These are phyloP conservation scores for Candida rishiriensis DNA, from an alignment of 805 yeast genomes.

Conservation along the genomic window DNA sequence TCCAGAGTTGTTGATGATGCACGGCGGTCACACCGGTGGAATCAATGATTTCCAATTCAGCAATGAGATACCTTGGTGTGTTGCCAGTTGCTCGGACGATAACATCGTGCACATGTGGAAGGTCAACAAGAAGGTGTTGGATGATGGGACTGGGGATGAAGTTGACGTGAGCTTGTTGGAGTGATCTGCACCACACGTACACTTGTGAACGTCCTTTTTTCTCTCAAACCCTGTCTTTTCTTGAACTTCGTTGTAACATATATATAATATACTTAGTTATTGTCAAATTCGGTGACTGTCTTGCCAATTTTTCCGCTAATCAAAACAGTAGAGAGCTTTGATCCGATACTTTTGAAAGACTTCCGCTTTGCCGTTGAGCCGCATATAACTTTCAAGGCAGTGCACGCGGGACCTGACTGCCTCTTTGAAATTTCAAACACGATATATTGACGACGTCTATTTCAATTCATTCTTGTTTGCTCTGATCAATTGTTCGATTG, in stretches of 20 bases:
- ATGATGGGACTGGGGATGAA: constrained; percentile 18
- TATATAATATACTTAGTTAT: background rate
- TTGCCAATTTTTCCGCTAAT: no score
- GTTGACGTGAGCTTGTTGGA: constrained; percentile 14
- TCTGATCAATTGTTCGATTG: no score
- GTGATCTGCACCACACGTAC: background rate
- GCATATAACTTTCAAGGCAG: no score
- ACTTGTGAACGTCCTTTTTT: background rate
- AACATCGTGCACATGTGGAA: constrained; percentile 60
- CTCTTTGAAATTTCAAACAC: no score
- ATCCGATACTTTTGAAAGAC: no score
- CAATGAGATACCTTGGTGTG: constrained; percentile 69
- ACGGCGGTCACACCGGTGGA: constrained; percentile 83
- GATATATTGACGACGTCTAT: no score
- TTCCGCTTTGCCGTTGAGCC: no score
- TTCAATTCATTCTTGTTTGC: no score
- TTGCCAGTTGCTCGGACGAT: constrained; percentile 62
- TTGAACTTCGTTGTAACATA: background rate
- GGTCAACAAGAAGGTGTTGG: constrained; percentile 32
- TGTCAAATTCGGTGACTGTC: no score
- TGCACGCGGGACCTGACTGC: no score
- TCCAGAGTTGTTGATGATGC: constrained; percentile 86
- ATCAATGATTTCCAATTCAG: constrained; percentile 72
- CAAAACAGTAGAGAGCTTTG: no score
- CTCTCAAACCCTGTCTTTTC: background rate